Evolutionary conservation across 169 alveolate species (phyloP), one percentile per base, ranked within the genome.

Genomic region (Cryptosporidium ubiquitum): DNA sequence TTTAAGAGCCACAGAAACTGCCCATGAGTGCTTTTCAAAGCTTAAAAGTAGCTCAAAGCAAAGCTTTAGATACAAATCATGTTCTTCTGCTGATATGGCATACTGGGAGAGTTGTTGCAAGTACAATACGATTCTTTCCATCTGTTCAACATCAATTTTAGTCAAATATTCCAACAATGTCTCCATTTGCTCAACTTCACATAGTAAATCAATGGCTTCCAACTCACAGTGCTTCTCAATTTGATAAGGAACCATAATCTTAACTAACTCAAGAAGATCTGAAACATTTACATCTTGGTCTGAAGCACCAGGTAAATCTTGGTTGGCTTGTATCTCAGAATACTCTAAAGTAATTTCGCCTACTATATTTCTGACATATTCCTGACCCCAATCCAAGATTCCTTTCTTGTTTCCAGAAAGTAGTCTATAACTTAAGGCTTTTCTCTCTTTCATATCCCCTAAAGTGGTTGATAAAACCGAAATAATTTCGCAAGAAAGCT

Each of bases 191-290:
- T 94, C 97, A 3, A 94, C 96, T 71, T 95, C 97, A 10, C 94
- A 86, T 29, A 95, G 86, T 85, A 95, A 61, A 68, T 95, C 97
- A 37, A 95, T 92, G 20, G 95, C 97, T 73, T 93, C 96, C 61
- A 92, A 89, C 84, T 94, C 96, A 47, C 96, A 93, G 84, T 93
- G 95, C 86, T 95, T 95, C 69, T 93, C 92, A 74, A 95, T 93
- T 69, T 94, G 94, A 91, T 91, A 95, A 20, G 97, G 97, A 26
- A 94, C 95, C 52, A 95, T 92, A 35, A 86, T 84, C 60, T 91
- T 92, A 51, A 94, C 97, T 20, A 95, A 64, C 52, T 91, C 91
- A 33, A 68, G 37, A 66, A 91, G 75, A 33, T 92, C 93, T 42
- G 85, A 70, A 33, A 66, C 52, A 52, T 84, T 68, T 23, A 44